Evolutionary conservation across 108 stramenopile genomes (phyloP), one percentile per base, ranked within the genome.

Genomic region (Epithemia pelagica): DNA sequence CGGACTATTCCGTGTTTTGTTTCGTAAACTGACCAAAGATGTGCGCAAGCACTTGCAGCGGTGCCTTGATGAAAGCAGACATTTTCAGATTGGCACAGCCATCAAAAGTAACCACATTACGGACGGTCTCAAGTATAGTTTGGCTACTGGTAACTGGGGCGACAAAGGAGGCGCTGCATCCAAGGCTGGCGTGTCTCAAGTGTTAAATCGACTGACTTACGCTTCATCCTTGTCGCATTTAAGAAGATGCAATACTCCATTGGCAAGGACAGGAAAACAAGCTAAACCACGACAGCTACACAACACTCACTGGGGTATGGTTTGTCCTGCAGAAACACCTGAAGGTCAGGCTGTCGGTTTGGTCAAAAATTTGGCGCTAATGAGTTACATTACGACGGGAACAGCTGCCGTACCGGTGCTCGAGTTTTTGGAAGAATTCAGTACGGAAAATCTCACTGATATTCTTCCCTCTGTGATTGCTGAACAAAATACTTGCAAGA

Each of bases 111-210:
- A 92, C 74, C 91, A 95, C 61, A 94, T 99, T 63, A 95, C 96
- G 28, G 94, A 94, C 74, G 98, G 96, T 23, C 74, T 99, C 54
- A 95, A 94, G 79, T 98, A 99, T 83, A 88, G 92, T 73, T 67
- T 99, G 66, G 97, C 99, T 10, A 99, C 99, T 33, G 99, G 99
- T 71, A 99, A 99, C 80, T 99, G 99, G 98, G 97, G 93, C 30
- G 95, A 97, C 69, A 90, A 93, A 81, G 91, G 92, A 53, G 81
- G 78, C 28, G 75, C 82, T 51, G 79, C 88, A 64, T 75, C 83
- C 32, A 97, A 97, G 78, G 98, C 99, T 5, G 99, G 99, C 30
- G 99, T 99, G 21, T 95, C 95, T 32, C 99, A 99, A 80, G 97
- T 99, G 69, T 76, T 99, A 57, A 96, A 98, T 69, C 89, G 99